Base-by-base conservation (phyloP, 2,329 filamentous ascomycete genomes). In the Chaetomium globosum region DNA sequence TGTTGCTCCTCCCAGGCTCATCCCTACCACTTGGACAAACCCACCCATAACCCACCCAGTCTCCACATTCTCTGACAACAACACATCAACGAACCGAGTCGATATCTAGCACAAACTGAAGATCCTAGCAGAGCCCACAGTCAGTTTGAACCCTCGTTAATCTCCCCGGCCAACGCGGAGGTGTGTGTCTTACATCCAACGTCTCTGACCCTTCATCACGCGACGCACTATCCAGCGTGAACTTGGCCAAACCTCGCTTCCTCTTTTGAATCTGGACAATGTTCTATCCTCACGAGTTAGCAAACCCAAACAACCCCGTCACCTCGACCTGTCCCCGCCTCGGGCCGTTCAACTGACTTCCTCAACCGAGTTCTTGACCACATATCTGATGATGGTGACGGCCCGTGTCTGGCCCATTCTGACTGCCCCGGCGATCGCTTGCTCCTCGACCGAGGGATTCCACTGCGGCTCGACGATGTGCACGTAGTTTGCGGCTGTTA, bases 361-460 rank as follows among this genome's bases (percentile, higher is more conserved):
- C 21, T 49, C 39, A 28, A 59, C 43, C 43, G 43, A 49, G 43
- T 23, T 49, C 43, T 59, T 59, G 16, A 49, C 43, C 39, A 59
- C 39, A 48, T 59, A 59, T 59, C 43, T 28, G 46, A 59, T 59
- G 43, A 59, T 21, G 19, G 56, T 59, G 21, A 59, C 56, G 28
- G 56, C 12, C 26, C 56, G 26, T 19, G 43, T 59, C 43, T 59
- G 39, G 56, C 56, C 26, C 56, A 59, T 58, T 26, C 36, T 26
- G 12, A 58, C 36, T 21, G 39, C 55, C 8, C 55, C n/a, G 6
- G 55, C 55, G 7, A 59, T 51, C 4, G 56, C 56, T 23, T 59
- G 56, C 43, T 59, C 56, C 49, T 59, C 56, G 43, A 59, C 56
- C 0, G 56, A n/a, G 43, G 56, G 56, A 23, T 59, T 49, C 56